phyloP scores from a whole-genome alignment of 768 basidiomycete species.

The Serendipita indica region DNA sequence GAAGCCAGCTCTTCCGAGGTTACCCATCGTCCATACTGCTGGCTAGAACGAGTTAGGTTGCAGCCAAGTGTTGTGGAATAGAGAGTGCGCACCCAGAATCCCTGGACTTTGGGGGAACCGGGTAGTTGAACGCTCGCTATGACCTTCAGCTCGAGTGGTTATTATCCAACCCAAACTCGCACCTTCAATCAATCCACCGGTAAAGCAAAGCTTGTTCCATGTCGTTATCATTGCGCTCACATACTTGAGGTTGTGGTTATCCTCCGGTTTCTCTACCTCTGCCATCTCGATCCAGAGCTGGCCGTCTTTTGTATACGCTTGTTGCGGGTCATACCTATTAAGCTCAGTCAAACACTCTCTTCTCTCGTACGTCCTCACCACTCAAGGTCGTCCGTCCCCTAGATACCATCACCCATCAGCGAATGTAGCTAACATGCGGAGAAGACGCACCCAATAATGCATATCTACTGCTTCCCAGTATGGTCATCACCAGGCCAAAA shows the following conservation, averaged over 20 bases:
- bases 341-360: neutral
- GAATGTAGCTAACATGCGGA: neutral
- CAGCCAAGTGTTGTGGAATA: constrained; percentile 16
- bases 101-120: neutral
- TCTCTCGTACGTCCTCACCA: neutral
- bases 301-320: constrained; percentile 57
- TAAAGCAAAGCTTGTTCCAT: constrained; percentile 96
- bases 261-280: constrained; percentile 27
- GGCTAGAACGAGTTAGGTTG: constrained; percentile 70
- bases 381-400: neutral
- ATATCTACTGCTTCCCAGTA: constrained; percentile 80
- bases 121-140: constrained; percentile 4
- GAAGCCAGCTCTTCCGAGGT: constrained; percentile 73
- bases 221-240: constrained; percentile 51
- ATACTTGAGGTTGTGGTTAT: constrained; percentile 46
- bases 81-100: neutral
- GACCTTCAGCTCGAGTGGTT: neutral
- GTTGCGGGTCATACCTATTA: constrained; percentile 8
- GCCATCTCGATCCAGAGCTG: constrained; percentile 68
- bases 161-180: constrained; percentile 53
- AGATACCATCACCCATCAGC: neutral
- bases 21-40: constrained; percentile 46
- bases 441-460: constrained; percentile 39
- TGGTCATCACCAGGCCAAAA: constrained; percentile 70
- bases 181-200: constrained; percentile 79